Base-by-base conservation (phyloP, 2,329 filamentous ascomycete species). In the Dactylellina leptospora region DNA sequence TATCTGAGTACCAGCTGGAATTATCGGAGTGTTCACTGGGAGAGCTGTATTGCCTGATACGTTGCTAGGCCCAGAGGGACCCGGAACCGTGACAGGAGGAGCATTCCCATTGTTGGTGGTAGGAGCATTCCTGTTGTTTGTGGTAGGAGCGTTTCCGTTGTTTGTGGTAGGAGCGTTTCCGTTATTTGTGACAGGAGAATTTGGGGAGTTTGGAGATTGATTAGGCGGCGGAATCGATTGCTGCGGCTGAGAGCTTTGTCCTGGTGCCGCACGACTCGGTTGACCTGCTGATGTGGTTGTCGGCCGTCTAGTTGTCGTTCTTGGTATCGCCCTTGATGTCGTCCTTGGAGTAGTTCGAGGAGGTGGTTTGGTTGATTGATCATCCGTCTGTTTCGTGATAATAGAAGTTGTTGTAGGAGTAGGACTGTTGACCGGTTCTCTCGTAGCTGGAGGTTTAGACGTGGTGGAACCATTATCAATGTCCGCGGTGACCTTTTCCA, bases 401-500 rank as follows among this genome's bases (percentile, higher is more conserved):
- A 36, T 25, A 1, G 61, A 33, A 5, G 51, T 36, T 25, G 50
- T 36, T 10, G 64, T 70, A 2, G 56, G 36, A 10, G 64, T 48
- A 6, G 50, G 50, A 8, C 44, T 18, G 3, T 48, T 55, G 13
- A 56, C 64, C 1, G 56, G 42, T 11, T 55, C 56, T 33, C 18
- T 70, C 20, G 64, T 59, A 5, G 64, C 54, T 27, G 61, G 58
- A 10, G 58, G 61, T 2, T 38, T 36, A 3, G 51, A 40, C 0
- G 66, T 71, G 33, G 42, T 50, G 11, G 51, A 3, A 9, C n/a
- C 36, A 0, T 44, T 10, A 40, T 47, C 28, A 27, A 27, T 48
- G n/a, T 72, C 58, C 4, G 44, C 66, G 2, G 66, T 63, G 1
- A 63, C 58, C 5, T 72, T 72, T 16, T 40, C 66, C 13, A 72